A percentile compares a stretch with the other conserved stretches of the same genome.
These are phyloP conservation scores for Adansonia digitata DNA, from an alignment of 345 rosid genomes.

Conservation along the genomic window DNA sequence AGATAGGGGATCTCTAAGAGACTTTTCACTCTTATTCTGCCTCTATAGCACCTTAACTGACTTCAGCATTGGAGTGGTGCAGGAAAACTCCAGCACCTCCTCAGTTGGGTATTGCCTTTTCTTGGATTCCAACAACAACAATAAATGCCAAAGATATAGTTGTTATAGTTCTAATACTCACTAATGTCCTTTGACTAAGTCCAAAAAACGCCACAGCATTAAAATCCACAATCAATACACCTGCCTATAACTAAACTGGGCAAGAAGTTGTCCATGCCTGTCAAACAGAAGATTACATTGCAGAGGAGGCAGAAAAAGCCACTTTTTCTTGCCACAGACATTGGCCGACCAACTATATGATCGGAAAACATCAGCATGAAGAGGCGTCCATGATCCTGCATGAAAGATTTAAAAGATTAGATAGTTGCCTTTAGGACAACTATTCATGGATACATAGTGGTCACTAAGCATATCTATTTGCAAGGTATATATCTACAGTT, in stretches of 20 bases:
- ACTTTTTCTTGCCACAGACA: slow-evolving; percentile 80
- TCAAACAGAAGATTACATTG: slow-evolving; percentile 74
- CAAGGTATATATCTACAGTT: slow-evolving; percentile 4
- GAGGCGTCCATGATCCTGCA: slow-evolving; percentile 96
- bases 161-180: neutral
- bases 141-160: neutral
- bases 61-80: neutral
- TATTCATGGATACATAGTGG: slow-evolving; percentile 12
- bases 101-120: neutral
- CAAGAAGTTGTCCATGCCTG: slow-evolving; percentile 40
- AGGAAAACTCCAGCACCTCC: neutral
- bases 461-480: neutral
- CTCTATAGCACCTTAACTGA: neutral
- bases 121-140: neutral
- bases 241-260: neutral
- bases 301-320: slow-evolving; percentile 70
- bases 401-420: slow-evolving; percentile 17
- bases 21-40: neutral
- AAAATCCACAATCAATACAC: neutral
- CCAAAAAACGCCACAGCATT: neutral
- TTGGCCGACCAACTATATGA: slow-evolving; percentile 97
- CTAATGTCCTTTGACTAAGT: neutral
- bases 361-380: slow-evolving; percentile 95
- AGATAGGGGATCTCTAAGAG: neutral
- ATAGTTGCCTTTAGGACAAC: slow-evolving; percentile 13